Evolutionary conservation across 495 filamentous ascomycete species (phyloP).

Genomic region (Aspergillus diversus): DNA sequence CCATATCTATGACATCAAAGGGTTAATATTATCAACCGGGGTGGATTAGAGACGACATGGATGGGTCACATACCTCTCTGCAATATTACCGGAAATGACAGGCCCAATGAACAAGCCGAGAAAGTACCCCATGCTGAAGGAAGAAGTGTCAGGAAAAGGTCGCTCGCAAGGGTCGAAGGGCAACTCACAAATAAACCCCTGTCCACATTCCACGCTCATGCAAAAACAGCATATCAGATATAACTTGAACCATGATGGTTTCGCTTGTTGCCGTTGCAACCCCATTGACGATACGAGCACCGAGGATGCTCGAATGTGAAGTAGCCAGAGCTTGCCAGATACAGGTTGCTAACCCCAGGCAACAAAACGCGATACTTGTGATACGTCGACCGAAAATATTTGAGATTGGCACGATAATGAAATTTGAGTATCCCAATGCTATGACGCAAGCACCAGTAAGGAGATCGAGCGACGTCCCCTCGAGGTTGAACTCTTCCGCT

Average conservation of each 20-base stretch:
- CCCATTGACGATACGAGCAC: conserved; percentile 58
- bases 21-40: background rate
- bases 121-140: conserved; percentile 36
- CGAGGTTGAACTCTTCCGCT: conserved; percentile 50
- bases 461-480: conserved; percentile 46
- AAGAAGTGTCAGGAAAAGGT: background rate
- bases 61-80: conserved; percentile 36
- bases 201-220: conserved; percentile 65
- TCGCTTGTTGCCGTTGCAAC: conserved; percentile 53
- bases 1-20: conserved; percentile 29
- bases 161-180: background rate
- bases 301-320: conserved; percentile 57
- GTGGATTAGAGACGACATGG: background rate
- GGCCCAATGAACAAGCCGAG: conserved; percentile 50
- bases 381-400: conserved; percentile 58
- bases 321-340: conserved; percentile 60
- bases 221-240: conserved; percentile 66
- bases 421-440: conserved; percentile 58
- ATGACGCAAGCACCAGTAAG: conserved; percentile 57
- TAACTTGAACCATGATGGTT: conserved; percentile 59
- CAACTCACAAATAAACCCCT: conserved; percentile 59
- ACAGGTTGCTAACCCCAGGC: conserved; percentile 51
- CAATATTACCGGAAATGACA: conserved; percentile 55
- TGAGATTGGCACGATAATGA: conserved; percentile 57
- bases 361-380: conserved; percentile 51